Evolutionary conservation across 2,329 filamentous ascomycete species (phyloP).

Genomic region (Ophiostoma piceae): DNA sequence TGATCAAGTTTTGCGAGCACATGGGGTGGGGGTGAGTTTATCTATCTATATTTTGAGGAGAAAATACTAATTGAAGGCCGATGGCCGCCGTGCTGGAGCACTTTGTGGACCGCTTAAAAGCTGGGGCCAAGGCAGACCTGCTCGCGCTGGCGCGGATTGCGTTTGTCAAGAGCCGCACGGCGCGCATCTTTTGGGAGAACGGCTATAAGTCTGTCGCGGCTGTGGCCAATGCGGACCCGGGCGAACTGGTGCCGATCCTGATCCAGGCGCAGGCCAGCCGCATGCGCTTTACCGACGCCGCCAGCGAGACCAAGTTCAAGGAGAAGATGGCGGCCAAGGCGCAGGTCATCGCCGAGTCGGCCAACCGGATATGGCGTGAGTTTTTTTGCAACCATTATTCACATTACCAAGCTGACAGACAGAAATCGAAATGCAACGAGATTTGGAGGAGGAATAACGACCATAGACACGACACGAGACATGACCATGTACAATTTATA

Average conservation of each 20-base stretch:
- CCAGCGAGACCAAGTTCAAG: conserved; percentile 18
- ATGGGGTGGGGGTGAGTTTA: conserved; percentile 61
- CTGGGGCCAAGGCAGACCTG: conserved; percentile 65
- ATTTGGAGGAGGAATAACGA: conserved; percentile 26
- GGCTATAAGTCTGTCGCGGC: conserved; percentile 64
- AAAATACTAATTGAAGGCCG: conserved; percentile 35
- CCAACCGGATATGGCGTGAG: conserved; percentile 64
- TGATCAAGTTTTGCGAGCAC: conserved; percentile 71
- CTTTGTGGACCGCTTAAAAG: conserved; percentile 67
- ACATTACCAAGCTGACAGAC: conserved; percentile 17
- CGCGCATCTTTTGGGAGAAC: conserved; percentile 69
- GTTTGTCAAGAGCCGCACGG: conserved; percentile 72
- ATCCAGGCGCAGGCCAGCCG: conserved; percentile 58
- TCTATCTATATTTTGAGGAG: neutral
- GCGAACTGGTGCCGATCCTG: conserved; percentile 64
- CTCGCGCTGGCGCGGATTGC: conserved; percentile 66
- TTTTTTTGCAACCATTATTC: conserved; percentile 20
- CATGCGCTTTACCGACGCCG: conserved; percentile 35
- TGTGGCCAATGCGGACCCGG: conserved; percentile 63
- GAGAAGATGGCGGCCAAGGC: conserved; percentile 46
- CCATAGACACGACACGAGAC: neutral
- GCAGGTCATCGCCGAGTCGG: conserved; percentile 61
- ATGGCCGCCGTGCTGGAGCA: conserved; percentile 68
- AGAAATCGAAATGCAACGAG: conserved; percentile 29
- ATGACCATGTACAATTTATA: neutral